Base-by-base conservation (phyloP, 164 flowering plant genomes). In the Dillenia turbinata region DNA sequence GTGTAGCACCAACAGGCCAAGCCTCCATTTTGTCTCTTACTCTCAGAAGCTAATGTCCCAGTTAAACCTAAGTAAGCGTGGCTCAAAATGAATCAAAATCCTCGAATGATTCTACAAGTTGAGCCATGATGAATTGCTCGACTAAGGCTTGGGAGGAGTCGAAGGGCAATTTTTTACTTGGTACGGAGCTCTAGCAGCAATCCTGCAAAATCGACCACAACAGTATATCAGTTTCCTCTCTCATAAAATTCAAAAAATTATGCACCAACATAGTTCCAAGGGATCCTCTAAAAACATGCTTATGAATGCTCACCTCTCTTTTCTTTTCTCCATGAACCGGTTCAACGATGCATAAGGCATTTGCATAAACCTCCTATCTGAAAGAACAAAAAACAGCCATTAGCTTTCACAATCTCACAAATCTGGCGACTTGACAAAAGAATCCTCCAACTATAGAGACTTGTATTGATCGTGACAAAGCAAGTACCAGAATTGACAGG, bases 321-420 rank as follows among this genome's bases (percentile, higher is more conserved):
- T 84, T 48, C 88, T 77, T 73, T 74, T 83, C 68, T 68, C 79
- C 47, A 81, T 62, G 63, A 83, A 83, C 24, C 75, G 66, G 57
- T 79, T 82, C 44, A 83, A 82, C 8, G 88, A 81, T 40, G 75
- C 71, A 54, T 5, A 33, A 4, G 40, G 6, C 40, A 33, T 33
- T 33, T 33, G 40, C 40, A 33, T 33, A 33, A 33, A 33, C 40
- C 40, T 33, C 40, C 6, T 33, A 33, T 33, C 40, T 33, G 40
- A 33, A 33, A 33, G 40, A 6, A 33, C 40, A 33, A 33, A 33
- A 33, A 33, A 33, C 40, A 33, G 40, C 7, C 40, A 33, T 33
- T 33, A 33, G 40, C 6, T 79, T 77, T 50, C 83, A 70, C 52
- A 71, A 53, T 75, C 64, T 4, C 73, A 79, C 60, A 79, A 8